Base-by-base conservation (phyloP, 169 alveolate species). In the Eimeria nieschulzi region DNA sequence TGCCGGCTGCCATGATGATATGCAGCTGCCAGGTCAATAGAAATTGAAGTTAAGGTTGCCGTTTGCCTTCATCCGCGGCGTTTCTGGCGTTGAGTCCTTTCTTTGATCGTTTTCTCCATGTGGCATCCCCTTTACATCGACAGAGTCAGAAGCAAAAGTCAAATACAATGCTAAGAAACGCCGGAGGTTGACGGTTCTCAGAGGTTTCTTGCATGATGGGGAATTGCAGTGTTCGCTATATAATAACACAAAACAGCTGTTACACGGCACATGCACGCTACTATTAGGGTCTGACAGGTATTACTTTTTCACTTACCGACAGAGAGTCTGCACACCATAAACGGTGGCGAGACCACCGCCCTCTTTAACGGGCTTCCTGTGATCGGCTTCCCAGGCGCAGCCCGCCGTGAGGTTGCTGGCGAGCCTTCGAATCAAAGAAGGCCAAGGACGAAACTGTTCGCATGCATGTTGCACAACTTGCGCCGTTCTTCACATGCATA, bases 381-480 rank as follows among this genome's bases (percentile, higher is more conserved):
- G 90, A 56, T 83, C 90, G 54, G 90, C 90, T 26, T 83, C 90
- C 90, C 90, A 83, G 78, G 80, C 78, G 13, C 80, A 66, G 80
- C 80, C 53, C n/a, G 78, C 68, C 54, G 80, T 83, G 70, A 66
- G 90, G 80, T 39, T 55, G 88, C 75, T 51, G 12, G 88, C 88
- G 33, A 80, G 88, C 61, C 51, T 55, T 59, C 88, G 88, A 10
- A 25, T 80, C n/a, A 80, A 56, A 6, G 88, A 23, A n/a, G 88
- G 88, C 88, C 88, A 80, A 12, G 76, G 61, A 56, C 88, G 88
- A 61, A 80, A 80, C 88, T 80, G 80, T 12, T 13, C 88, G 56
- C 61, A 80, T 73, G 76, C 88, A 56, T 72, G 88, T 72, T 53
- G 88, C 88, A 56, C 53, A 73, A 13, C 88, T 72, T 7, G 15